Conservation (phyloP, 1,284 basidiomycete genomes). For the Sphagnurus paluster region DNA sequence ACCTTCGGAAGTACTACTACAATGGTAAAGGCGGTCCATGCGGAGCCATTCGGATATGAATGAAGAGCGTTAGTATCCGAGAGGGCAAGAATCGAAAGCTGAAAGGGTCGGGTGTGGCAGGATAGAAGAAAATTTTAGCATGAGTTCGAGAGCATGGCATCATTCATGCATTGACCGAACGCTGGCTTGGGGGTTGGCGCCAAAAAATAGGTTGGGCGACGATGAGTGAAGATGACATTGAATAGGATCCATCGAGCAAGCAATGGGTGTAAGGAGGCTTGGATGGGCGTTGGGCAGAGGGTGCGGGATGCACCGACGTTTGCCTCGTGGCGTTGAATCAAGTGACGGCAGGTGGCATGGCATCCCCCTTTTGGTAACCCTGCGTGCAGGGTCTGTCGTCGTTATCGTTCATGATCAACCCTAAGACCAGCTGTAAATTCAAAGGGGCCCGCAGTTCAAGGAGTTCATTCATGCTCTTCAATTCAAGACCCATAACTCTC, state of each 20-base stretch:
- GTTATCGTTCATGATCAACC: constrained; percentile 23
- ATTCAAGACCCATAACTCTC: constrained; percentile 9
- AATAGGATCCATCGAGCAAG: constrained; percentile 6
- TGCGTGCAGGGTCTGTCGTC: constrained; percentile 18
- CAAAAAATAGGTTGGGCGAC: not conserved
- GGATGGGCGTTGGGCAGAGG: constrained; percentile 21
- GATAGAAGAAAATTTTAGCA: constrained; percentile 2
- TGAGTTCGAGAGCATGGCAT: constrained; percentile 3
- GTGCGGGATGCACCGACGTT: constrained; percentile 21
- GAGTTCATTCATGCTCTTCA: constrained; percentile 14
- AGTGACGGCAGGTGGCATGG: constrained; percentile 20
- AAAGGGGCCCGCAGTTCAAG: constrained; percentile 7
- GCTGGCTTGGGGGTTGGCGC: not conserved
- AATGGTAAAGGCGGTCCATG: not conserved
- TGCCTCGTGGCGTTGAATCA: constrained; percentile 23
- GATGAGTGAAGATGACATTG: not conserved
- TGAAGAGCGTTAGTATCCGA: constrained; percentile 7
- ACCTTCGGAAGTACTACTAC: not conserved
- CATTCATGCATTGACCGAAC: constrained; percentile 2
- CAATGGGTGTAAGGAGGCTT: constrained; percentile 8
- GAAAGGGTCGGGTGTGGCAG: constrained; percentile 10
- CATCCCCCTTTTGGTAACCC: constrained; percentile 14
- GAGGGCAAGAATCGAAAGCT: constrained; percentile 8
- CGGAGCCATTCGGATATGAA: constrained; percentile 11
- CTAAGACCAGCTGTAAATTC: constrained; percentile 17